Percentiles rank a stretch among this genome's conserved stretches.
phyloP scores from a whole-genome alignment of 1,284 basidiomycete species.

The Melanopsichium pennsylvanicum region DNA sequence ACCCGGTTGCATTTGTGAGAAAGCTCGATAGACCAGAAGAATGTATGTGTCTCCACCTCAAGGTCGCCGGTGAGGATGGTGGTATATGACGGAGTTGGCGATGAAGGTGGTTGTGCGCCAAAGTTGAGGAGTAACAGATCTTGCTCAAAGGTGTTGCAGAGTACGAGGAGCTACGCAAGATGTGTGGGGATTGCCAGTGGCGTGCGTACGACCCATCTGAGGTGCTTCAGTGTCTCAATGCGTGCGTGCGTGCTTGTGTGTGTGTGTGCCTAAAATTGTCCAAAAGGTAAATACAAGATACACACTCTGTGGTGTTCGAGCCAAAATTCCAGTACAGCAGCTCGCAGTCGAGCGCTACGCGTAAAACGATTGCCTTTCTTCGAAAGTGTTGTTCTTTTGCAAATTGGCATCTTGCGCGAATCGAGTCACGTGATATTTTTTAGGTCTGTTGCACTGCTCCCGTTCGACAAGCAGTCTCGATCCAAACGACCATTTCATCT shows the following conservation, averaged over 20 bases:
- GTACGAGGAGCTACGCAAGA: background rate
- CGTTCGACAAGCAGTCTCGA: no score
- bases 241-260: background rate
- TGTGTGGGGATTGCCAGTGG: constrained; percentile 11
- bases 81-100: background rate
- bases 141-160: background rate
- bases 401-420: constrained; percentile 1
- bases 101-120: constrained; percentile 6
- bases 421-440: constrained; percentile 11
- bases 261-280: background rate
- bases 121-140: background rate
- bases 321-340: no score
- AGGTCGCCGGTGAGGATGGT: background rate
- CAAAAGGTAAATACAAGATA: background rate
- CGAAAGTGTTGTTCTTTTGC: constrained; percentile 23
- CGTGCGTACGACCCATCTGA: background rate
- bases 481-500: no score
- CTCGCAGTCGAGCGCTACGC: background rate
- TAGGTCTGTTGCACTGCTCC: no score
- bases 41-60: no score
- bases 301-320: no score
- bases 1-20: no score
- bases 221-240: no score
- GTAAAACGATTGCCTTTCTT: background rate
- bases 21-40: no score